Percentiles rank a stretch among this genome's conserved stretches.
Evolutionary conservation across 371 early-diverging fungal species (phyloP).

Genomic region (Smittium culicis): DNA sequence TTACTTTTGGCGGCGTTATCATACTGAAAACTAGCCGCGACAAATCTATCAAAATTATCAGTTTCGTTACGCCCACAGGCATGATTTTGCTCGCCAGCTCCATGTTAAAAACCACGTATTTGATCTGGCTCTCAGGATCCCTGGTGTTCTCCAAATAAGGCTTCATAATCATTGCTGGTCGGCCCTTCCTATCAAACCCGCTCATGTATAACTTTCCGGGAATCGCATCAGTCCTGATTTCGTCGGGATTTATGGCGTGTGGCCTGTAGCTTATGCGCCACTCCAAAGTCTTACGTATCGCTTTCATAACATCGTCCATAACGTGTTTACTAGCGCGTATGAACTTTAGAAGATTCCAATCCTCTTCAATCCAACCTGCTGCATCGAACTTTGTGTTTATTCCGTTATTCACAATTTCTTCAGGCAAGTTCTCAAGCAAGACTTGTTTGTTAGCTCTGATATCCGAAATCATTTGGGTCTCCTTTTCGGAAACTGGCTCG

Average conservation of each 20-base stretch:
- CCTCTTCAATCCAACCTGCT: constrained; percentile 25
- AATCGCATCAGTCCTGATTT: constrained; percentile 58
- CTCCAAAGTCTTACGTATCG: constrained; percentile 49
- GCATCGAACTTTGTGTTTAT: constrained; percentile 18
- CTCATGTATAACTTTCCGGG: constrained; percentile 70
- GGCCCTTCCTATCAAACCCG: constrained; percentile 57
- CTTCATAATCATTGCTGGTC: constrained; percentile 57
- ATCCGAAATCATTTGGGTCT: constrained; percentile 8
- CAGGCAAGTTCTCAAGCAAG: constrained; percentile 21
- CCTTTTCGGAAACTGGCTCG: constrained; percentile 8
- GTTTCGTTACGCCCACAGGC: constrained; percentile 53
- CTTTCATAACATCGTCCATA: constrained; percentile 38
- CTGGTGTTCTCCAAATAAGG: constrained; percentile 67
- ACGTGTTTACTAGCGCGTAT: constrained; percentile 67
- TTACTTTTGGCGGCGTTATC: constrained; percentile 51
- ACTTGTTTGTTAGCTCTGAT: constrained; percentile 14
- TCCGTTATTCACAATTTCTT: constrained; percentile 16
- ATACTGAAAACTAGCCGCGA: constrained; percentile 49
- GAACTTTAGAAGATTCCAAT: constrained; percentile 47
- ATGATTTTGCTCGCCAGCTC: constrained; percentile 65
- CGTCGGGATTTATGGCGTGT: constrained; percentile 49
- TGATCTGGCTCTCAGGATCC: constrained; percentile 57
- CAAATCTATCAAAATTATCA: constrained; percentile 69
- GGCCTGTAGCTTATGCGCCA: constrained; percentile 69
- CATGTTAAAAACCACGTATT: constrained; percentile 59